These are phyloP conservation scores for Colletotrichum liriopes DNA, from an alignment of 2,329 filamentous ascomycete species.

Conservation along the genomic window DNA sequence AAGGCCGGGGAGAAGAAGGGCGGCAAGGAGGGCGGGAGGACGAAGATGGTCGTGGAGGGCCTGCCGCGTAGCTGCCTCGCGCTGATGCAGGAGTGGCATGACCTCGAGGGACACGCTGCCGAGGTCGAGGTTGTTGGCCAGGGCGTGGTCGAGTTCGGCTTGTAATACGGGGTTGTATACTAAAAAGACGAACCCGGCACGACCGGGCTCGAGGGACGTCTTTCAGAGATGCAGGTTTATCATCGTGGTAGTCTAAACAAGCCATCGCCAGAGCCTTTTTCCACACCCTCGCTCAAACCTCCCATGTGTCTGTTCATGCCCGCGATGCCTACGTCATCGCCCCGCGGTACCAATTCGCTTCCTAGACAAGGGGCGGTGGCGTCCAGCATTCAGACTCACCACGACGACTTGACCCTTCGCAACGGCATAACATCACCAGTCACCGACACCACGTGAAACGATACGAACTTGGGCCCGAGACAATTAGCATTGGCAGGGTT, in stretches of 20 bases:
- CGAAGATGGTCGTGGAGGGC: not conserved
- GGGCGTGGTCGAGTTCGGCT: not conserved
- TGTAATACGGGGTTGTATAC: not conserved
- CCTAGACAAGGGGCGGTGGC: not conserved
- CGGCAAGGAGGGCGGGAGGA: not conserved
- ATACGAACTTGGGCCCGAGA: not conserved
- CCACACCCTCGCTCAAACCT: no score
- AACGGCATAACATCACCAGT: not conserved
- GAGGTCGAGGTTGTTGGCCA: not conserved
- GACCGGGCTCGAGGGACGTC: no score
- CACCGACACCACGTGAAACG: no score
- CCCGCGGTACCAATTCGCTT: no score
- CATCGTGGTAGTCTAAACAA: no score
- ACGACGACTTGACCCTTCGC: not conserved
- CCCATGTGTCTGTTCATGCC: no score
- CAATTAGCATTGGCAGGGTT: constrained; percentile 28
- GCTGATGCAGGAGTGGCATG: not conserved
- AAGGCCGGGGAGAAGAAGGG: not conserved
- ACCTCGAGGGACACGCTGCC: not conserved
- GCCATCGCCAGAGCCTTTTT: no score
- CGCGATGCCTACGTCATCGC: no score
- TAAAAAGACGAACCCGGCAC: no score
- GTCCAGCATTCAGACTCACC: not conserved
- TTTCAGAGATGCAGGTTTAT: no score
- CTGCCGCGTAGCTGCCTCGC: not conserved